phyloP scores from a whole-genome alignment of 2,329 filamentous ascomycete species.

The Didymella keratinophila region DNA sequence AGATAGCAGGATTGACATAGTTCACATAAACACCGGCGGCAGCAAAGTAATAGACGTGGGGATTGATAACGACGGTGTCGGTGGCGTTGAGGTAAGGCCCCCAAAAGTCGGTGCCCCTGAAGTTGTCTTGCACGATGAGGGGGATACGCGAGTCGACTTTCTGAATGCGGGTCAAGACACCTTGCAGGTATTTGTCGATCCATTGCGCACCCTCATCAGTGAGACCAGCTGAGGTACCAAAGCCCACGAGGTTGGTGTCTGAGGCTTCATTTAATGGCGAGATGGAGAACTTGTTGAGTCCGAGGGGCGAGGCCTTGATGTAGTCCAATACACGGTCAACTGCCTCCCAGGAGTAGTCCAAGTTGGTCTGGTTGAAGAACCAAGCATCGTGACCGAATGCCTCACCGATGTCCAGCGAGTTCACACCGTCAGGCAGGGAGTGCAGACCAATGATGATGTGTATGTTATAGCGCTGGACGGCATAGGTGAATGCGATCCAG shows the following conservation, averaged over 20 bases:
- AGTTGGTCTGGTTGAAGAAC: slow-evolving; percentile 47
- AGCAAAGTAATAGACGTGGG: slow-evolving; percentile 20
- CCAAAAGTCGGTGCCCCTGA: slow-evolving; percentile 26
- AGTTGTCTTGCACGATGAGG: slow-evolving; percentile 21
- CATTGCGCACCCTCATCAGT: slow-evolving; percentile 38
- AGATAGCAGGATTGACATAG: slow-evolving; percentile 2
- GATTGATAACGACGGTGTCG: slow-evolving; percentile 27
- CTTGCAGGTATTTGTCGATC: slow-evolving; percentile 41
- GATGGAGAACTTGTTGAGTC: slow-evolving; percentile 40
- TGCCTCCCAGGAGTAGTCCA: slow-evolving; percentile 42
- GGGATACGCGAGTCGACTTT: slow-evolving; percentile 11
- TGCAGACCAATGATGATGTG: slow-evolving; percentile 47
- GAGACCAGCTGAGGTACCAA: slow-evolving; percentile 41
- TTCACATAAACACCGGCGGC: slow-evolving; percentile 21
- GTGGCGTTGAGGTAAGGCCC: slow-evolving; percentile 4
- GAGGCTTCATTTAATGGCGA: slow-evolving; percentile 49
- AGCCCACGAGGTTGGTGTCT: slow-evolving; percentile 42
- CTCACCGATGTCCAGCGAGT: slow-evolving; percentile 24
- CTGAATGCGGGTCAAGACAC: not conserved
- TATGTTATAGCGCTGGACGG: slow-evolving; percentile 47
- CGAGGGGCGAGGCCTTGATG: slow-evolving; percentile 29
- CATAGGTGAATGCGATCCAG: slow-evolving; percentile 45
- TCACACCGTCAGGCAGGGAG: slow-evolving; percentile 42
- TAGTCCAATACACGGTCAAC: slow-evolving; percentile 43
- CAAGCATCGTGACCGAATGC: slow-evolving; percentile 37